Percentiles rank a stretch among this genome's conserved stretches.
Evolutionary conservation across 441 rosid genomes (phyloP).

Genomic region (Corymbia calophylla): DNA sequence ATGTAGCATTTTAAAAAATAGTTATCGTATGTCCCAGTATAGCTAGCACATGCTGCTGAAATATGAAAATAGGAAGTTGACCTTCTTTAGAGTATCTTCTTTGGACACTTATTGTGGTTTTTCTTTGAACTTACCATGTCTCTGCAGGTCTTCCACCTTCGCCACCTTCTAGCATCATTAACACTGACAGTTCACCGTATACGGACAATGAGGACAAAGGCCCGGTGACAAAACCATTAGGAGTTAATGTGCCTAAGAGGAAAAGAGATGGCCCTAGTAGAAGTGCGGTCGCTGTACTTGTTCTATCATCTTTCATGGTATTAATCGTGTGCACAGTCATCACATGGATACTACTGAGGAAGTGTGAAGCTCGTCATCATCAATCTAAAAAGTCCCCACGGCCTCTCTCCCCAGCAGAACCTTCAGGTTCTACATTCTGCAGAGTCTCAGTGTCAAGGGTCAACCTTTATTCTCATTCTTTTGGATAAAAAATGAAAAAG

Average conservation of each 20-base stretch:
- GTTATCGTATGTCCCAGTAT: neutral
- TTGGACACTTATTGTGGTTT: neutral
- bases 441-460: neutral
- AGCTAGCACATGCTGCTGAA: neutral
- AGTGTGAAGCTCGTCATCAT: neutral
- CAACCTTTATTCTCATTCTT: neutral
- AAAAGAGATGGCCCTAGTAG: conserved; percentile 21
- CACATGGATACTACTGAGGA: neutral
- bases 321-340: conserved; percentile 9
- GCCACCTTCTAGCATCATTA: conserved; percentile 23
- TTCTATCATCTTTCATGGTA: conserved; percentile 39
- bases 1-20: neutral
- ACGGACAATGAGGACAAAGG: conserved; percentile 20
- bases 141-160: conserved; percentile 62
- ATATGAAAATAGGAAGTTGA: neutral
- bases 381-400: neutral
- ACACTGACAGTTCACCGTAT: conserved; percentile 28
- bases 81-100: neutral
- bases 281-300: conserved; percentile 36
- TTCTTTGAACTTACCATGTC: neutral
- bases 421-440: neutral
- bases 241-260: conserved; percentile 39
- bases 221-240: conserved; percentile 43
- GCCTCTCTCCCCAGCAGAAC: neutral
- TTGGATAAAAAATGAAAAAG: neutral